Base-by-base conservation (phyloP, 1,139 yeast species). In the Hyphopichia buzzinii region DNA sequence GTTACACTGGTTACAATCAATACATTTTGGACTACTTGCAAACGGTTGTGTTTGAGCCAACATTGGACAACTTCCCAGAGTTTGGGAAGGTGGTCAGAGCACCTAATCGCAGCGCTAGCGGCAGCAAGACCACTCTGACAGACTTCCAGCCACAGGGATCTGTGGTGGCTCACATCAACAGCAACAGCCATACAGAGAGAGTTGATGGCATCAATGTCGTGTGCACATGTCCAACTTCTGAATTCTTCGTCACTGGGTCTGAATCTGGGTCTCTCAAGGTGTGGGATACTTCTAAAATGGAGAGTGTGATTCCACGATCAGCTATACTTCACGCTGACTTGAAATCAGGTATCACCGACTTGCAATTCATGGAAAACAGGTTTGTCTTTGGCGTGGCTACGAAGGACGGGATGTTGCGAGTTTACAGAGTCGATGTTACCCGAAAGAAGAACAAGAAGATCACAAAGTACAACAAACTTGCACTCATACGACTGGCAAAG, bases 231-330 rank as follows among this genome's bases (percentile, higher is more conserved):
- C 84, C 88, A 0, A 79, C 83, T 30, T 74, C 79, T 15, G 76
- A 76, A 28, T 84, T 77, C 48, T 82, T 92, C 46, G 65, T 88
- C 2, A 82, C 94, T 1, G 96, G 90, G 3, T 85, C 94, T 4
- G 83, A 80, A 31, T 72, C 74, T 33, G 97, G 97, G 0, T 50
- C 63, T 2, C 51, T 92, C 31, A 82, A 79, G 44, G 59, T 92
- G 0, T 92, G 97, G 97, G 95, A 88, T 49, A 62, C 81, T 1
- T 54, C 64, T 11, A 76, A 81, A 39, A 61, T 90, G 30, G 89
- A 82, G 39, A 83, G 81, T 36, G 79, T 81, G 2, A 71, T 81
- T 3, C 79, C 82, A 30, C 70, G 77, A 38, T 58, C 51, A 19
- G 74, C 96, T 0, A 68, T 77, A 6, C 48, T 77, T 5, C 61